phyloP scores from a whole-genome alignment of 2,329 filamentous ascomycete species.

The Xylariomycetidae sp. region DNA sequence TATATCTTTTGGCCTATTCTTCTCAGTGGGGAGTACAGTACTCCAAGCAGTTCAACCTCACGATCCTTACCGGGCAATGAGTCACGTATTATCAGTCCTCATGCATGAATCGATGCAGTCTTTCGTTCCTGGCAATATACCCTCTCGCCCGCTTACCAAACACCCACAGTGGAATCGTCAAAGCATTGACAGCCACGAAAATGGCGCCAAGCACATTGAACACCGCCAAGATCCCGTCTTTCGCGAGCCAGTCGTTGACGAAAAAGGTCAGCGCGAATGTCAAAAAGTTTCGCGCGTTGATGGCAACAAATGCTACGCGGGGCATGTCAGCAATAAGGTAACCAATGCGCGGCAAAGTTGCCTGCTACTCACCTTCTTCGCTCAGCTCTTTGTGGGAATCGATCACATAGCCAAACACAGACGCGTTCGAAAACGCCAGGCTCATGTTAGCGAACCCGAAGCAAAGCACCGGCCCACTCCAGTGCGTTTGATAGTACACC shows the following conservation, averaged over 20 bases:
- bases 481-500: slow-evolving; percentile 38
- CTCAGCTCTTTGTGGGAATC: slow-evolving; percentile 40
- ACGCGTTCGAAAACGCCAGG: slow-evolving; percentile 38
- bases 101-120: slow-evolving; percentile 21
- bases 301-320: slow-evolving; percentile 39
- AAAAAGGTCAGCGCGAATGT: slow-evolving; percentile 41
- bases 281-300: slow-evolving; percentile 42
- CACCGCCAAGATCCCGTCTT: slow-evolving; percentile 29
- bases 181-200: slow-evolving; percentile 36
- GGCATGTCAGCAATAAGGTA: slow-evolving; percentile 1
- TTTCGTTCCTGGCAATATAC: slow-evolving; percentile 34
- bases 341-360: background rate
- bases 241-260: slow-evolving; percentile 33
- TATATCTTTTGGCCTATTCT: too few relatives aligned
- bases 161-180: slow-evolving; percentile 44
- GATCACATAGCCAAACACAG: slow-evolving; percentile 45
- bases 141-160: slow-evolving; percentile 40
- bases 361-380: slow-evolving; percentile 30
- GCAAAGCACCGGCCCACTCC: slow-evolving; percentile 40
- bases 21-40: too few relatives aligned
- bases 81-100: slow-evolving; percentile 14
- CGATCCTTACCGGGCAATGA: background rate
- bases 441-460: slow-evolving; percentile 44
- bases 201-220: slow-evolving; percentile 33
- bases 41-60: background rate